These are phyloP conservation scores for Erigeron philadelphicus DNA, from an alignment of 140 eudicot genomes.

Conservation along the genomic window DNA sequence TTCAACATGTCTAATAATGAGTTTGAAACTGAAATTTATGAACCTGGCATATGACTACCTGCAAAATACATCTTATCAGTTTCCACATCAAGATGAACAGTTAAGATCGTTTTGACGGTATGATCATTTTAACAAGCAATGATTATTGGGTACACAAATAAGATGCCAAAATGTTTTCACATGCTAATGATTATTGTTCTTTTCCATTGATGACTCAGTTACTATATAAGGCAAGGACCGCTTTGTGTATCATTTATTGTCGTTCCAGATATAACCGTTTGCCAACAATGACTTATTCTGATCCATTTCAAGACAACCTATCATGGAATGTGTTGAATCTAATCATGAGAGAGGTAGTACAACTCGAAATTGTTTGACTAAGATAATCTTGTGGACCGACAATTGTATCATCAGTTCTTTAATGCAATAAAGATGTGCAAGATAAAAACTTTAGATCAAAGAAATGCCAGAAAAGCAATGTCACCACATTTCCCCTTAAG, in stretches of 20 bases:
- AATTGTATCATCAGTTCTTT: background rate
- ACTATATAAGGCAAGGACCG: slow-evolving; percentile 4
- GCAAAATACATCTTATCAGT: slow-evolving; percentile 22
- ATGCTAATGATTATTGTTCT: background rate
- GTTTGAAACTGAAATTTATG: slow-evolving; percentile 18
- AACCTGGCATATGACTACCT: slow-evolving; percentile 26
- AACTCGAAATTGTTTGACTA: background rate
- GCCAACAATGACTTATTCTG: background rate
- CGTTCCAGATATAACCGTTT: background rate
- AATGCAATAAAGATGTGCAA: background rate
- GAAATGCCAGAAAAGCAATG: background rate
- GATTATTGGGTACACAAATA: slow-evolving; percentile 1
- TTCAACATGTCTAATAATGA: slow-evolving; percentile 20
- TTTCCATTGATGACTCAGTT: background rate
- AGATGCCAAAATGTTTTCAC: background rate
- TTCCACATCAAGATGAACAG: background rate
- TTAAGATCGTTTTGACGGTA: slow-evolving; percentile 6
- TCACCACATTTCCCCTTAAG: background rate
- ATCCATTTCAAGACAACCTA: background rate
- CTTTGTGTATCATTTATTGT: background rate
- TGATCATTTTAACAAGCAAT: slow-evolving; percentile 6
- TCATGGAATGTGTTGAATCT: background rate
- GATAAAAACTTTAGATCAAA: background rate
- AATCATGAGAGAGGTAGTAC: slow-evolving; percentile 2
- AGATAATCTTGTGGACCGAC: background rate